Evolutionary conservation across 345 rosid genomes (phyloP).

Genomic region (Moringa oleifera): DNA sequence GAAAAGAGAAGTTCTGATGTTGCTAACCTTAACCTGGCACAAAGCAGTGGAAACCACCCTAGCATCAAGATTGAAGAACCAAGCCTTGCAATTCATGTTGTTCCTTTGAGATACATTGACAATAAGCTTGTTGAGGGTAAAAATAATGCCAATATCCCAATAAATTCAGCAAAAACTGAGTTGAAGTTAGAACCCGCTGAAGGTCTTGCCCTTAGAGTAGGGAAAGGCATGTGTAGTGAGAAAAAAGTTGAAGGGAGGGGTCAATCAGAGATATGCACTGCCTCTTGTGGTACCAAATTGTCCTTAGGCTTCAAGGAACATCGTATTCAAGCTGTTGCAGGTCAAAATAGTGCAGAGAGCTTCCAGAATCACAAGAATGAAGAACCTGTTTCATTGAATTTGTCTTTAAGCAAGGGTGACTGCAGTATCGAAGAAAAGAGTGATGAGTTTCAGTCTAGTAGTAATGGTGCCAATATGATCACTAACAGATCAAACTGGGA

Average conservation of each 20-base stretch:
- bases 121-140: conserved; percentile 23
- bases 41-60: conserved; percentile 5
- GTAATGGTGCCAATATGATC: conserved; percentile 14
- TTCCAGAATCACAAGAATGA: conserved; percentile 20
- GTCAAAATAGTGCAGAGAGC: conserved; percentile 20
- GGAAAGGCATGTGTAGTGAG: conserved; percentile 16
- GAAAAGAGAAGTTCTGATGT: conserved; percentile 10
- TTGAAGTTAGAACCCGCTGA: conserved; percentile 23
- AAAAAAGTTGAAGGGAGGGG: conserved; percentile 19
- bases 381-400: conserved; percentile 38
- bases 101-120: conserved; percentile 22
- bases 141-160: conserved; percentile 10
- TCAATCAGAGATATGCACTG: conserved; percentile 20
- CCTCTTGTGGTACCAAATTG: conserved; percentile 27
- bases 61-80: conserved; percentile 34
- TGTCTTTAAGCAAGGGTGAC: conserved; percentile 46
- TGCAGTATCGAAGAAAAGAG: conserved; percentile 17
- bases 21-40: conserved; percentile 11
- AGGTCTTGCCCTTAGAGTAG: conserved; percentile 18
- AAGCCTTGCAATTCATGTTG: conserved; percentile 15
- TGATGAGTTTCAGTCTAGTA: conserved; percentile 17
- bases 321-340: conserved; percentile 13
- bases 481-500: conserved; percentile 75
- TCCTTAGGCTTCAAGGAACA: conserved; percentile 26
- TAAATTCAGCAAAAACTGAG: conserved; percentile 23